A percentile compares a stretch with the other conserved stretches of the same genome.
Conservation (phyloP, 345 rosid species). For the Salix viminalis region DNA sequence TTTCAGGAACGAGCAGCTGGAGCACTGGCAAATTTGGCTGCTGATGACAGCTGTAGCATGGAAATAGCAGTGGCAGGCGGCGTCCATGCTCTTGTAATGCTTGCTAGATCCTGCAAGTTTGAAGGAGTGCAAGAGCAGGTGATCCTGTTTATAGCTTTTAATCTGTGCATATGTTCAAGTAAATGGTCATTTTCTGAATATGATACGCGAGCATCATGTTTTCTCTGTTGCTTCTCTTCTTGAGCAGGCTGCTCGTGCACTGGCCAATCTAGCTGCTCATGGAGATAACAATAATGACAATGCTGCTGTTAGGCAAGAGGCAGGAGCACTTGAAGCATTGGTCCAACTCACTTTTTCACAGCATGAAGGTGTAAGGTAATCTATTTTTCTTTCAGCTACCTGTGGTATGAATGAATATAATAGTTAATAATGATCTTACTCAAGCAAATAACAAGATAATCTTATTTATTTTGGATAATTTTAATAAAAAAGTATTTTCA, state of each 20-base stretch:
- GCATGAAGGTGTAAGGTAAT: conserved; percentile 41
- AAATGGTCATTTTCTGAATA: background rate
- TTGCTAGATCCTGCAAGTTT: conserved; percentile 28
- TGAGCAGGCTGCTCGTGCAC: conserved; percentile 31
- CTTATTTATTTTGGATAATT: background rate
- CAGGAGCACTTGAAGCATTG: conserved; percentile 33
- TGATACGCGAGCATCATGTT: background rate
- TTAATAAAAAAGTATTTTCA: background rate
- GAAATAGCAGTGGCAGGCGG: conserved; percentile 33
- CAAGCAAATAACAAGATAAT: background rate
- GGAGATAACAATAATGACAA: conserved; percentile 34
- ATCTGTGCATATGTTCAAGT: background rate
- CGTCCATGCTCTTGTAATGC: conserved; percentile 30
- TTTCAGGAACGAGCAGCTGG: conserved; percentile 45
- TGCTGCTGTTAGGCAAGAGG: conserved; percentile 34
- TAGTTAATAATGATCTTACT: background rate
- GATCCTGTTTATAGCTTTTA: conserved; percentile 3
- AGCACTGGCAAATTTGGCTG: conserved; percentile 40
- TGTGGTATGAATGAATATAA: background rate
- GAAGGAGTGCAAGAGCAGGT: conserved; percentile 45
- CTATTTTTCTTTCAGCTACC: background rate
- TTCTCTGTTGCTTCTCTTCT: no score
- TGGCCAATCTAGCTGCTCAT: conserved; percentile 40
- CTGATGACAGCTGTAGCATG: conserved; percentile 35
- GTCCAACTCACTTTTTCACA: conserved; percentile 31